Conservation (phyloP, 73 alveolate species). For the Tetrahymena thermophila region DNA sequence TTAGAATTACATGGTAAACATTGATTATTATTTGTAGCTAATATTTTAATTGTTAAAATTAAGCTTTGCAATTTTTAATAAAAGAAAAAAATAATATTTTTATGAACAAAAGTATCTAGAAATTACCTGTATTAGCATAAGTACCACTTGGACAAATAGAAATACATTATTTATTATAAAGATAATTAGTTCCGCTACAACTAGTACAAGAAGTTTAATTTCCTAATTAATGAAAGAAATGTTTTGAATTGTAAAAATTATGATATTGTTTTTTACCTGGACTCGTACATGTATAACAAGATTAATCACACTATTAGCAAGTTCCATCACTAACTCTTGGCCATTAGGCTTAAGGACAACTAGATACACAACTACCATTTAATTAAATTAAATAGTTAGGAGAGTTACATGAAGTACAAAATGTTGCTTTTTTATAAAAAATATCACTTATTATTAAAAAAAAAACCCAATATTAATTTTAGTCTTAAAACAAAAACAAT, state of each 20-base stretch:
- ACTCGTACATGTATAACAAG: neutral
- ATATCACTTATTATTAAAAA: too few species aligned
- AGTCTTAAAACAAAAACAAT: neutral
- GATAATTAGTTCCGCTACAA: neutral
- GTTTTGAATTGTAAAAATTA: neutral
- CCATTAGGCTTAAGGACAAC: neutral
- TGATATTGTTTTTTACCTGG: neutral
- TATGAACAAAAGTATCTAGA: neutral
- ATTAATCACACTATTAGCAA: neutral
- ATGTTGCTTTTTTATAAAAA: neutral
- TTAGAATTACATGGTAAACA: neutral
- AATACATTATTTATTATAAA: neutral
- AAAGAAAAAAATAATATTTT: neutral
- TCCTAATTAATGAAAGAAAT: neutral
- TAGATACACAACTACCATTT: neutral
- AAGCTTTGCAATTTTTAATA: too few species aligned
- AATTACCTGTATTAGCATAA: neutral
- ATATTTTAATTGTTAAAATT: neutral
- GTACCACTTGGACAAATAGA: neutral
- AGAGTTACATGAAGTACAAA: neutral
- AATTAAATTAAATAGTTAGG: neutral
- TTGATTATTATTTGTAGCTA: neutral
- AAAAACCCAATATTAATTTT: too few species aligned
- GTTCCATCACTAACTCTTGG: neutral
- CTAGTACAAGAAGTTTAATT: neutral